Base-by-base conservation (phyloP, 176 grass and related monocot species). In the Ampelocalamus luodianensis region DNA sequence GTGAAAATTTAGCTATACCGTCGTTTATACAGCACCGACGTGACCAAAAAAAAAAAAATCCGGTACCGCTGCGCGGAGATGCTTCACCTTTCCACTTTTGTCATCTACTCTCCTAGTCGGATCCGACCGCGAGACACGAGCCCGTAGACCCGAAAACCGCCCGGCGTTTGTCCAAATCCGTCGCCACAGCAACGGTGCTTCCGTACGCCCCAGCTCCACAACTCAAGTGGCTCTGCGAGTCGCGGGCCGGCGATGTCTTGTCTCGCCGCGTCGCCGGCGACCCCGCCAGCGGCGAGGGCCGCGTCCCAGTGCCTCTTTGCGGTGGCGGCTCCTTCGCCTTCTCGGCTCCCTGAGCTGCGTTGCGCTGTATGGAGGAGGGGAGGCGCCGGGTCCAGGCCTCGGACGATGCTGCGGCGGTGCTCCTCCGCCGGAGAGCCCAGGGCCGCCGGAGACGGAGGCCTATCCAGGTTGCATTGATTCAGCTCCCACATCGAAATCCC, bases 391-490 rank as follows among this genome's bases (percentile, higher is more conserved):
- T 36, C 64, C 40, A 42, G 48, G 22, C 40, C 66, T 59, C 72
- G 42, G 16, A 56, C 40, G 39, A 46, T 80, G 60, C 51, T 80
- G 83, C 83, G 53, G 51, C 85, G 85, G 62, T 93, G 90, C 82
- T 91, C 79, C 64, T 73, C 90, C 10, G 68, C 55, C 82, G 81
- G 90, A 38, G 86, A 97, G 43, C 68, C 88, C 79, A 82, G 58
- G 42, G 20, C 72, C 43, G 32, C 85, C 44, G 88, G 88, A 17
- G 86, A 96, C 77, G 69, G 65, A 48, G 72, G 46, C 32, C 20
- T 34, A 0, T 87, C 88, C 79, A 90, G 89, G 89, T 90, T 74
- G 49, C 39, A 8, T 43, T 69, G 14, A 15, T 49, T 34, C 79
- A 24, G 13, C 7, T 69, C 58, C 34, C 34, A 4, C 34, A 14